These are phyloP conservation scores for Hirsutella rhossiliensis DNA, from an alignment of 2,329 filamentous ascomycete species.

Conservation along the genomic window DNA sequence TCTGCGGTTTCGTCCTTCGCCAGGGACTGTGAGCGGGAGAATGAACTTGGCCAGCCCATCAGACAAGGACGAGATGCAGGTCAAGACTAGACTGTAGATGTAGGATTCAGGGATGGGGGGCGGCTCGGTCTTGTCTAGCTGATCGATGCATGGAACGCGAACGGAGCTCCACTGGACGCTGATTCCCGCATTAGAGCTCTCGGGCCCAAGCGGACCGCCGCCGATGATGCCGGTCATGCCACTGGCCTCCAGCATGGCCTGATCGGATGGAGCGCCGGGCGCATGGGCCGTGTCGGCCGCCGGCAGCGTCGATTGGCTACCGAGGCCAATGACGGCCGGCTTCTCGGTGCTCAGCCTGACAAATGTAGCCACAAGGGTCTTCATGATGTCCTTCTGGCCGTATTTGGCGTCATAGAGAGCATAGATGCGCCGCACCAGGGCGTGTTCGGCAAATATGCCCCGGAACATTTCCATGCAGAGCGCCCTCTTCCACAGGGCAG, in stretches of 20 bases:
- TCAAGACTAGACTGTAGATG: slow-evolving; percentile 76
- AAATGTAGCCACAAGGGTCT: slow-evolving; percentile 74
- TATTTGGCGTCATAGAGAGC: slow-evolving; percentile 64
- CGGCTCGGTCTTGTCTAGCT: slow-evolving; percentile 83
- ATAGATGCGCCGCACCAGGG: slow-evolving; percentile 69
- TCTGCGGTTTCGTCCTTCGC: slow-evolving; percentile 47
- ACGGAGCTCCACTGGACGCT: slow-evolving; percentile 86
- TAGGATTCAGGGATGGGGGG: slow-evolving; percentile 84
- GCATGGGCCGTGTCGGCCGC: slow-evolving; percentile 42
- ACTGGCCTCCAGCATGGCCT: slow-evolving; percentile 79
- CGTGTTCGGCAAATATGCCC: slow-evolving; percentile 71
- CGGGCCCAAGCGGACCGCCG: slow-evolving; percentile 53
- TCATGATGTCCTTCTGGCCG: slow-evolving; percentile 63
- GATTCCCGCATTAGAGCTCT: slow-evolving; percentile 62
- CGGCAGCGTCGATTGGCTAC: slow-evolving; percentile 78
- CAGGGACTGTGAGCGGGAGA: slow-evolving; percentile 75
- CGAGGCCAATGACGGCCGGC: slow-evolving; percentile 75
- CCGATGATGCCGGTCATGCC: slow-evolving; percentile 82
- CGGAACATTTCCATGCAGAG: slow-evolving; percentile 87
- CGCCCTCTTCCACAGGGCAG: slow-evolving; percentile 72
- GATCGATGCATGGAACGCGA: slow-evolving; percentile 79
- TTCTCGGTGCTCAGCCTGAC: slow-evolving; percentile 91
- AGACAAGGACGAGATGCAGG: slow-evolving; percentile 80
- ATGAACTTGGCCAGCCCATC: slow-evolving; percentile 91
- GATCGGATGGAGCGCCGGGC: slow-evolving; percentile 54